Evolutionary conservation across 257 asterid genomes (phyloP), one percentile per base, ranked within the genome.

Genomic region (Scutellaria baicalensis): DNA sequence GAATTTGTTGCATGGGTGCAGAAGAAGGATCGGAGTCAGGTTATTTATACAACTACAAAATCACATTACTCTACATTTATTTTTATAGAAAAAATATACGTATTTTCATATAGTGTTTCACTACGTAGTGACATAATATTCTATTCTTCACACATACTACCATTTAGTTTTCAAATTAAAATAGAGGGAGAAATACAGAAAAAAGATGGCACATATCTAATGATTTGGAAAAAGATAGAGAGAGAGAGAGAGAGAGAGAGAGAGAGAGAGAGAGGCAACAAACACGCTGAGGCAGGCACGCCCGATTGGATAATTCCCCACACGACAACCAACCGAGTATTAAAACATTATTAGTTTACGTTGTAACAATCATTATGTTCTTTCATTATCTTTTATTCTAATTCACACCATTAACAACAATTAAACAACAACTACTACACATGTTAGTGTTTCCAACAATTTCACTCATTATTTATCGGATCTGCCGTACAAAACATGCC

Each of bases 281-380:
- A 72, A 77, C 79, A 74, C 76, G 77, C 73, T 16, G n/a, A n/a
- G n/a, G 79, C 59, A 21, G 76, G 75, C 85, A 80, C 80, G 85
- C 85, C 64, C 74, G 21, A 66, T 50, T 59, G 65, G 40, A 39
- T 21, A 27, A 27, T 27, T 3, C 39, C 66, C 66, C 45, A n/a
- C 33, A 27, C 33, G 33, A 27, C 33, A 27, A 27, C 33, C 4
- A 27, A 27, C 5, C 5, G 33, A 27, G 4, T 27, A 27, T 27
- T 27, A 27, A 27, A 27, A n/a, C n/a, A n/a, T n/a, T 5, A 27
- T 27, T 27, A 2, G 33, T 27, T 27, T 27, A 27, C 62, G 43
- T 63, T 38, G 58, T 71, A 35, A 76, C 21, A 71, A 81, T 81
- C 51, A 81, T 81, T 75, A 61, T 78, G 85, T 77, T 45, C 4